Conservation (phyloP, 164 flowering plant species). For the Vitis cinerea region DNA sequence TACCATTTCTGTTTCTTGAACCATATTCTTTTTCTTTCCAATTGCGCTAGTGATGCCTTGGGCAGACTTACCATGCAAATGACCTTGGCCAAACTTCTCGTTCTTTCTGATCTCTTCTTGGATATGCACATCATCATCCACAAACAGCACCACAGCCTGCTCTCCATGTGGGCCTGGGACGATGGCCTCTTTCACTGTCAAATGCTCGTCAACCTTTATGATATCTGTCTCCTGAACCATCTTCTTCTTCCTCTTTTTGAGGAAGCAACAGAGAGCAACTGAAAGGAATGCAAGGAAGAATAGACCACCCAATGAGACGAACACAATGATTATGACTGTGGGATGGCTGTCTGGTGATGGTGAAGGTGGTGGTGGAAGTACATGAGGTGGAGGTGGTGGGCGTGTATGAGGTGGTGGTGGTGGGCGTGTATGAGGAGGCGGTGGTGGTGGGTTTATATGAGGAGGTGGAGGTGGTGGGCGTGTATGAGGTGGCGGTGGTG, state of each 20-base stretch:
- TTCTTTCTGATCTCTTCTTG: conserved; percentile 45
- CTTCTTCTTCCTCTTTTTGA: conserved; percentile 38
- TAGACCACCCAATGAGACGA: conserved; percentile 43
- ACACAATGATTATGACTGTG: conserved; percentile 37
- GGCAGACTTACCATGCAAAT: conserved; percentile 1
- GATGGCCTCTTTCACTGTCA: conserved; percentile 54
- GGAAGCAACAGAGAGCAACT: conserved; percentile 27
- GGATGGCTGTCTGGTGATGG: conserved; percentile 25
- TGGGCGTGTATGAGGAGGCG: background rate
- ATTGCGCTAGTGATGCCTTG: background rate
- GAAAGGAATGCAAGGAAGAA: conserved; percentile 31
- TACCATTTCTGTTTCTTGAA: conserved; percentile 12
- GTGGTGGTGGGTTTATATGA: conserved; percentile 13
- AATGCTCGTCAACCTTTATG: conserved; percentile 53
- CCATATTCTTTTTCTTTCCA: too few relatives aligned
- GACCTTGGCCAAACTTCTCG: conserved; percentile 19
- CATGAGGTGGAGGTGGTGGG: conserved; percentile 21
- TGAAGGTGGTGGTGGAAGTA: conserved; percentile 19
- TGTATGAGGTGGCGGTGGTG: conserved; percentile 9
- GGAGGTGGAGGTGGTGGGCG: conserved; percentile 8
- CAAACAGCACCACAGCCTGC: conserved; percentile 31
- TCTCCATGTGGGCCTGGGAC: conserved; percentile 60
- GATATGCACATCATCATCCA: conserved; percentile 49
- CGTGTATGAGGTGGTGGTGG: conserved; percentile 17
- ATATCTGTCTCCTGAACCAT: conserved; percentile 32